Evolutionary conservation across 441 rosid species (phyloP).

Genomic region (Euphorbia celastroides): DNA sequence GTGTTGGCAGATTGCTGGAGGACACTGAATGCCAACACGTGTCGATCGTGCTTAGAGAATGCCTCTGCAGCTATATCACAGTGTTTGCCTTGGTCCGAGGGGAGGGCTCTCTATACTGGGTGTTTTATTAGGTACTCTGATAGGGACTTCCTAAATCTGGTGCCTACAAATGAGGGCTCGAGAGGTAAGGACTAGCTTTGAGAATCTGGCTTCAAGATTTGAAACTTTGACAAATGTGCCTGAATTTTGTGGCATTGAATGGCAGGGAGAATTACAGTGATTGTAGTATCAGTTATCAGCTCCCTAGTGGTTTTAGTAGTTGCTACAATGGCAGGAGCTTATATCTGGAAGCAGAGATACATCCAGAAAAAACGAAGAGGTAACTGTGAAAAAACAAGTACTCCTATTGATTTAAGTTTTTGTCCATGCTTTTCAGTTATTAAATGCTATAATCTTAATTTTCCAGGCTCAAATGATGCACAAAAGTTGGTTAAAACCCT

Average conservation of each 20-base stretch:
- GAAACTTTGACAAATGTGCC: not conserved
- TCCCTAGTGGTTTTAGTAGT: slow-evolving; percentile 42
- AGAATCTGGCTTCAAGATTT: not conserved
- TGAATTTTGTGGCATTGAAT: slow-evolving; percentile 15
- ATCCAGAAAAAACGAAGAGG: slow-evolving; percentile 58
- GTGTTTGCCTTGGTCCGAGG: slow-evolving; percentile 88
- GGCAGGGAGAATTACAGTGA: slow-evolving; percentile 38
- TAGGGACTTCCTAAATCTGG: slow-evolving; percentile 58
- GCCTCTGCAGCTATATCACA: slow-evolving; percentile 50
- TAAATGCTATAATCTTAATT: slow-evolving; percentile 5
- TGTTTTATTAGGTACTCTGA: slow-evolving; percentile 88
- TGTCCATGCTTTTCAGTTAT: slow-evolving; percentile 5
- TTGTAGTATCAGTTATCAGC: slow-evolving; percentile 45
- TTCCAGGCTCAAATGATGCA: slow-evolving; percentile 64
- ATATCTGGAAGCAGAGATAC: slow-evolving; percentile 45
- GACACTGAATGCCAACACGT: slow-evolving; percentile 52
- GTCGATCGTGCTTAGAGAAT: slow-evolving; percentile 60
- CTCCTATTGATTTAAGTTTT: not conserved
- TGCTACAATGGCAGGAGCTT: slow-evolving; percentile 33
- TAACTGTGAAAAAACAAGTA: slow-evolving; percentile 4
- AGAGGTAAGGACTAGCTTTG: slow-evolving; percentile 41
- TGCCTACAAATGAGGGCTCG: slow-evolving; percentile 37
- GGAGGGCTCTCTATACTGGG: slow-evolving; percentile 74
- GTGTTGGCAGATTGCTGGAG: slow-evolving; percentile 87
- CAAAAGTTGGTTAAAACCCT: slow-evolving; percentile 60